Evolutionary conservation across 2,329 filamentous ascomycete species (phyloP).

Genomic region (Pseudovirgaria hyperparasitica): DNA sequence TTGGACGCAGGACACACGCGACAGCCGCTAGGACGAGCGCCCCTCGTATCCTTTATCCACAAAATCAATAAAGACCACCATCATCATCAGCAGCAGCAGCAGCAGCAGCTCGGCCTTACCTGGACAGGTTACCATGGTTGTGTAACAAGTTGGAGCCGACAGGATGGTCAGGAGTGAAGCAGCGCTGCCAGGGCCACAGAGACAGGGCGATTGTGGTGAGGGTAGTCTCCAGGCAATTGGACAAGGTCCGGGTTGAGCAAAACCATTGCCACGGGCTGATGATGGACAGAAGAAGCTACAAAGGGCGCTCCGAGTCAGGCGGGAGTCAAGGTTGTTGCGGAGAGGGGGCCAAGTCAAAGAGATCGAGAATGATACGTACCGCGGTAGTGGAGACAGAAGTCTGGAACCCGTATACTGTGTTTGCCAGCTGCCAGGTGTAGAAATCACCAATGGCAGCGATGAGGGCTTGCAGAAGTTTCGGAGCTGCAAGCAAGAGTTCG

Average conservation of each 20-base stretch:
- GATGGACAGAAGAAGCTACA: constrained; percentile 55
- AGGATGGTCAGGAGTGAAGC: too few relatives aligned
- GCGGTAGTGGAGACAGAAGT: constrained; percentile 27
- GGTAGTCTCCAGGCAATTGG: constrained; percentile 86
- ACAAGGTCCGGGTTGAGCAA: constrained; percentile 83
- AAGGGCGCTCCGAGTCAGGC: constrained; percentile 3
- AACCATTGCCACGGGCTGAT: constrained; percentile 94
- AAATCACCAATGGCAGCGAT: constrained; percentile 71
- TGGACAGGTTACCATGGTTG: too few relatives aligned
- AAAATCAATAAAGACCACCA: too few relatives aligned
- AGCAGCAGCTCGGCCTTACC: too few relatives aligned
- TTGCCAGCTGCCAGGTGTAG: constrained; percentile 75
- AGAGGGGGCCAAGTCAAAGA: too few relatives aligned
- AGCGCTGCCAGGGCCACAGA: constrained; percentile 82
- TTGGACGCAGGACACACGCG: constrained; percentile 78
- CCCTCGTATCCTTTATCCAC: constrained; percentile 22
- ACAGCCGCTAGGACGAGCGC: constrained; percentile 66
- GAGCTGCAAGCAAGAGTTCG: constrained; percentile 56
- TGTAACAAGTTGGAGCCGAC: too few relatives aligned
- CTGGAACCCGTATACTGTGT: constrained; percentile 54
- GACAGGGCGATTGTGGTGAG: constrained; percentile 68
- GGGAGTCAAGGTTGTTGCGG: constrained; percentile 4
- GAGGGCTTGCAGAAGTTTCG: constrained; percentile 62
- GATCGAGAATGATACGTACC: too few relatives aligned
- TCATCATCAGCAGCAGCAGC: too few relatives aligned